Base-by-base conservation (phyloP, 768 basidiomycete species). In the Zangia roseola region DNA sequence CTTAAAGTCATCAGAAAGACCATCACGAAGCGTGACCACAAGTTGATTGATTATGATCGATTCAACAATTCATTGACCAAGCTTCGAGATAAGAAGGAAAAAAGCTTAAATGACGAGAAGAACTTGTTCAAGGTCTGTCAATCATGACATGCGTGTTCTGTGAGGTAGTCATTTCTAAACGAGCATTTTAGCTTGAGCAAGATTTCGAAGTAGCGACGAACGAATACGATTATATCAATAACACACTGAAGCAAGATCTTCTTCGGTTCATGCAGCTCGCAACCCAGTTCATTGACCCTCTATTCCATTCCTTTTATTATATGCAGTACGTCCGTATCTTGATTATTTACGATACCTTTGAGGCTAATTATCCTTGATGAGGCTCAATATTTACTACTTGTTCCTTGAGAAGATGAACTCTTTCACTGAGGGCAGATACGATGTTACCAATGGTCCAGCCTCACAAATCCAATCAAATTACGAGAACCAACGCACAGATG, bases 241-340 rank as follows among this genome's bases (percentile, higher is more conserved):
- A 78, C 52, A 79, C 86, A 6, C 72, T 97, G 70, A 98, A 99
- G 74, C 78, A 82, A 49, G 97, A 99, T 61, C 75, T 99, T 26
- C 94, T 94, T 3, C 82, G 82, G n/a, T 98, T 98, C 76, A 84
- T 98, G 80, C 75, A 74, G 24, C 80, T 97, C 53, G 77, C 88
- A 1, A 88, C 91, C 3, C 82, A 85, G 55, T 97, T 97, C 71
- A 91, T 98, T 64, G 88, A 94, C 57, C 97, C 97, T 1, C 74
- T 98, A n/a, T 99, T 97, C 81, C 88, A 95, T 60, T 95, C 93
- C 16, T 94, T 94, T 78, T 99, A 88, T 76, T 99, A 95, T 69
- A 97, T 99, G 94, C 93, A 98, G 92, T 94, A 62, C 63, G 93
- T 83, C 24, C 43, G 25, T 42, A 54, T 49, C 39, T 31, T 43